Base-by-base conservation (phyloP, 2,329 filamentous ascomycete genomes). In the Escovopsis sp. region DNA sequence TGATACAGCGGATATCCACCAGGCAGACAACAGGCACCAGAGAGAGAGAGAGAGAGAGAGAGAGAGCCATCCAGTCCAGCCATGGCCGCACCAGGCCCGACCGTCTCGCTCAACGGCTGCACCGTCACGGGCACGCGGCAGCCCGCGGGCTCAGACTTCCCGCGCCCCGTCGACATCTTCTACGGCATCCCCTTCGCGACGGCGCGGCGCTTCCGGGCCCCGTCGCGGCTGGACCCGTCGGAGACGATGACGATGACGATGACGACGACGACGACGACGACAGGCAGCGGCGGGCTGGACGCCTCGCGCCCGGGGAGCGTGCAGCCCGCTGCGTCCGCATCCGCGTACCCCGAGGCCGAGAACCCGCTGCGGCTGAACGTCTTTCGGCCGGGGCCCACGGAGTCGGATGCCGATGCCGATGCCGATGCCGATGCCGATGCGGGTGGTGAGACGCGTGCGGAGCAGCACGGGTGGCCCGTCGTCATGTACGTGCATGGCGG, bases 401-500 rank as follows among this genome's bases (percentile, higher is more conserved):
- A 8, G n/a, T 11, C 5, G 4, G 26, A 33, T 12, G 33, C 33
- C 15, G 32, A 15, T 15, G 15, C 15, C 15, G 15, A 15, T 15
- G 15, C 15, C 15, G 15, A 15, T 15, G 15, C 15, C 15, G 15
- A 15, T 15, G 15, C 15, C 15, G 15, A 15, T 15, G 15, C 15
- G 15, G 15, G 15, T 2, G 15, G 15, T 15, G 15, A 15, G 15
- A 15, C 15, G 15, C 15, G 15, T 15, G 15, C 15, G 15, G n/a
- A 11, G 48, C 34, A 53, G 47, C 15, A 15, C 15, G 15, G 15
- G 39, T 38, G 59, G 11, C 57, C 74, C 1, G 71, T 77, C 12
- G 56, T 73, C n/a, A 58, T 80, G 2, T 80, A 77, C 52, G 59
- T 82, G 30, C 77, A 81, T 53, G 77, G 77, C 37, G 78, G 78